A percentile compares a stretch with the other conserved stretches of the same genome.
Evolutionary conservation across 805 yeast genomes (phyloP).

Genomic region (Torulaspora microellipsoides): DNA sequence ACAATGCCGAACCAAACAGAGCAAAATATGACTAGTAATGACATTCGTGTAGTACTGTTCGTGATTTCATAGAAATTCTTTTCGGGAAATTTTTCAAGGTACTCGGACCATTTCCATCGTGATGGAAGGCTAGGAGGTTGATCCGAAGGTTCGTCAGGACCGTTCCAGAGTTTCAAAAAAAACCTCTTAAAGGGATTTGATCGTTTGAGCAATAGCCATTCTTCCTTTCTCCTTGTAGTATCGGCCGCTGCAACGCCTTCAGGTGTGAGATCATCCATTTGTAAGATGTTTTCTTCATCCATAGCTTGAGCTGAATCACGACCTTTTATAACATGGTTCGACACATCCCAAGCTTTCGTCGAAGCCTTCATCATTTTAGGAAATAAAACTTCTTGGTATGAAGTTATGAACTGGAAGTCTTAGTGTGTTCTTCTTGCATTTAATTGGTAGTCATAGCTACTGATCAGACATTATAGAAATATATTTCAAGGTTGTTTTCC

Average conservation of each 20-base stretch:
- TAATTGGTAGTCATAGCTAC: no score
- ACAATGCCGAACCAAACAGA: slow-evolving; percentile 44
- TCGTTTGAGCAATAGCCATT: slow-evolving; percentile 22
- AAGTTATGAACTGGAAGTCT: no score
- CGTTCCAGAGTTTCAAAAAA: slow-evolving; percentile 45
- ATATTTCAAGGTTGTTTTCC: no score
- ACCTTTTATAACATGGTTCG: no score
- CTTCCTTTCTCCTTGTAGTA: slow-evolving; percentile 3
- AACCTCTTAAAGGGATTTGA: slow-evolving; percentile 21
- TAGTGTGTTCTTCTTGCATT: no score
- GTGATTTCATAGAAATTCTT: slow-evolving; percentile 30
- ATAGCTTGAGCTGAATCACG: no score
- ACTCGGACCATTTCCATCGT: slow-evolving; percentile 18
- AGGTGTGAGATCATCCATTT: slow-evolving; percentile 4
- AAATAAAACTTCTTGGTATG: no score
- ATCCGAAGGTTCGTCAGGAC: slow-evolving; percentile 49
- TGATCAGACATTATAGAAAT: no score
- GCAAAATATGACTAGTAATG: slow-evolving; percentile 39
- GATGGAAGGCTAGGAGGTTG: slow-evolving; percentile 41
- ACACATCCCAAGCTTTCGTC: no score
- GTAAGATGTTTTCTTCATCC: slow-evolving; percentile 4
- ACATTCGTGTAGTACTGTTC: slow-evolving; percentile 25
- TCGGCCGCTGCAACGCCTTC: slow-evolving; percentile 1
- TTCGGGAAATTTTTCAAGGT: slow-evolving; percentile 43
- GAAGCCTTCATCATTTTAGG: no score